Base-by-base conservation (phyloP, 2,329 filamentous ascomycete genomes). In the Magnaporthiopsis incrustans region DNA sequence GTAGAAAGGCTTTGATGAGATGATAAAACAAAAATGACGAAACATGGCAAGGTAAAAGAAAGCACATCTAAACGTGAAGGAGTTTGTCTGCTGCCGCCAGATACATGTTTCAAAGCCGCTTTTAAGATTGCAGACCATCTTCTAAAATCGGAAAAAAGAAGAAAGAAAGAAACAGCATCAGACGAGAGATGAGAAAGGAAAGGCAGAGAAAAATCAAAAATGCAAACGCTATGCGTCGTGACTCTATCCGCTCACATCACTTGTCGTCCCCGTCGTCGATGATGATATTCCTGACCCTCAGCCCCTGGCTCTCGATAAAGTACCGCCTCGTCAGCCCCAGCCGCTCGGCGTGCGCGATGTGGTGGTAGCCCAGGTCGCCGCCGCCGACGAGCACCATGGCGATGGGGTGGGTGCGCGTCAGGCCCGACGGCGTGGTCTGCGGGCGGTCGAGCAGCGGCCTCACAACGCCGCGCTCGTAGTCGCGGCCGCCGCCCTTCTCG, bases 381-480 rank as follows among this genome's bases (percentile, higher is more conserved):
- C 90, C 92, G 0, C 86, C 86, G 26, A 96, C 84, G 84, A 98
- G 90, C 56, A 96, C 82, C 84, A 97, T 86, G 15, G 90, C 85
- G 53, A 98, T 88, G 2, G 88, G 88, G 70, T 92, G 82, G 57
- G 86, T 83, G 14, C 92, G 79, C 63, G 82, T 81, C 62, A 92
- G 78, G 0, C 92, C 92, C 4, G 81, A 83, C 0, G 88, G 85
- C 2, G 89, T 92, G 61, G 80, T 76, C 77, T 97, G 94, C 62
- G 80, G 77, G 67, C 89, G 83, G 62, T 96, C 91, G 4, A 99
- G 80, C 60, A 95, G 76, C 1, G 95, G 95, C 50, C 82, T 75
- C 67, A 81, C 76, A 64, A 77, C 67, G 62, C 70, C 70, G 62
- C 70, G 71, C 27, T 57, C 65, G 33, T 71, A 71, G 38, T 71